Base-by-base conservation (phyloP, 1,284 basidiomycete genomes). In the Ceratobasidium sp. region DNA sequence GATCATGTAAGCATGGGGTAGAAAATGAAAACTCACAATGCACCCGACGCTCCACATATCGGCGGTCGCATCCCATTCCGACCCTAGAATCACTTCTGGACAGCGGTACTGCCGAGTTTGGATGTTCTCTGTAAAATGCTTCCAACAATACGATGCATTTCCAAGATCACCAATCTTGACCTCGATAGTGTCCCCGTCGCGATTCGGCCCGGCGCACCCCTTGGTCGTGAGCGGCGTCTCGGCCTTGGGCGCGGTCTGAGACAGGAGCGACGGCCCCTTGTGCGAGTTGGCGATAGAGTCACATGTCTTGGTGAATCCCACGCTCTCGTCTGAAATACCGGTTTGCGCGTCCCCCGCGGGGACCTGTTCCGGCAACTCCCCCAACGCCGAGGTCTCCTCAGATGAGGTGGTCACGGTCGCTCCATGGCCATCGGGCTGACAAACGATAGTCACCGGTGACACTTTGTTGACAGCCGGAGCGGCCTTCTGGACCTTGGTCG, bases 21-120 rank as follows among this genome's bases (percentile, higher is more conserved):
- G 16, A 39, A 34, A 51, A 74, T 16, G 14, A 54, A 51, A 41
- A 74, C 59, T 62, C 69, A 96, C 94, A 84, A 98, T 90, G 82
- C 95, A 96, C 0, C 95, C 93, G 0, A 98, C 65, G 39, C 65
- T 68, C 65, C 65, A 68, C 29, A 68, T 48, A 41, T 68, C 65
- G 9, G 65, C 65, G 4, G 65, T 68, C 22, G 65, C 65, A 37
- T 68, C 51, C 65, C 65, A 68, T 27, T 68, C 65, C 5, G 65
- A 24, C 14, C 65, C 65, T 0, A 99, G 85, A 74, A 99, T 97
- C 71, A 98, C 97, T 82, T 99, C 97, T 0, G 98, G 97, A 85
- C 94, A 96, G 48, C 98, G 90, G 81, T 98, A 98, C 81, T 98
- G 97, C 77, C 97, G 85, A 53, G 98, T 99, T 84, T 99, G 97